Percentiles rank a stretch among this genome's conserved stretches.
Conservation (phyloP, 805 yeast species). For the Candida berthetii region DNA sequence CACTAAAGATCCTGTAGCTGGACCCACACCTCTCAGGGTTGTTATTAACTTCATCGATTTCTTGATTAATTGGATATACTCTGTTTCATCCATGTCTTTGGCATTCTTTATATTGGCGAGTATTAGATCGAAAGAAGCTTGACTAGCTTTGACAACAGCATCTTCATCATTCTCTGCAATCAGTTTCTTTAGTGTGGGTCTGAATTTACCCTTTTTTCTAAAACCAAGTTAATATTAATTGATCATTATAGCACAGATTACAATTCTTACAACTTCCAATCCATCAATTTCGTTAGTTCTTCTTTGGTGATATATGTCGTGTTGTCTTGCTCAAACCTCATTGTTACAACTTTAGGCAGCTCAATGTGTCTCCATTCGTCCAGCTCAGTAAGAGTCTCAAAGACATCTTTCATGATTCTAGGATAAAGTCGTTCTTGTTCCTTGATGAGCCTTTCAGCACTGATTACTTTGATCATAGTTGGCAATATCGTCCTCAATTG, state of each 20-base stretch:
- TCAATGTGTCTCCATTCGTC: constrained; percentile 14
- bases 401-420: constrained; percentile 4
- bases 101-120: background rate
- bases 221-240: background rate
- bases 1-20: constrained; percentile 20
- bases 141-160: constrained; percentile 5
- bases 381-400: constrained; percentile 4
- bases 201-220: constrained; percentile 18
- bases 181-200: constrained; percentile 17
- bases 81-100: constrained; percentile 1
- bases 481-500: no score
- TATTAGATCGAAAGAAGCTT: constrained; percentile 8
- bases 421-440: constrained; percentile 5
- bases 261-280: constrained; percentile 14
- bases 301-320: constrained; percentile 7
- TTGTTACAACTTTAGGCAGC: constrained; percentile 4
- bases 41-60: constrained; percentile 4
- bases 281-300: constrained; percentile 17
- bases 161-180: constrained; percentile 13
- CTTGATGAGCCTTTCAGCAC: constrained; percentile 1
- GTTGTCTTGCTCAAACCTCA: constrained; percentile 1
- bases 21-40: constrained; percentile 19
- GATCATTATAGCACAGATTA: background rate
- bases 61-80: constrained; percentile 7
- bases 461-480: background rate